phyloP scores from a whole-genome alignment of 2,329 filamentous ascomycete species.

The Colletotrichum liaoningense region DNA sequence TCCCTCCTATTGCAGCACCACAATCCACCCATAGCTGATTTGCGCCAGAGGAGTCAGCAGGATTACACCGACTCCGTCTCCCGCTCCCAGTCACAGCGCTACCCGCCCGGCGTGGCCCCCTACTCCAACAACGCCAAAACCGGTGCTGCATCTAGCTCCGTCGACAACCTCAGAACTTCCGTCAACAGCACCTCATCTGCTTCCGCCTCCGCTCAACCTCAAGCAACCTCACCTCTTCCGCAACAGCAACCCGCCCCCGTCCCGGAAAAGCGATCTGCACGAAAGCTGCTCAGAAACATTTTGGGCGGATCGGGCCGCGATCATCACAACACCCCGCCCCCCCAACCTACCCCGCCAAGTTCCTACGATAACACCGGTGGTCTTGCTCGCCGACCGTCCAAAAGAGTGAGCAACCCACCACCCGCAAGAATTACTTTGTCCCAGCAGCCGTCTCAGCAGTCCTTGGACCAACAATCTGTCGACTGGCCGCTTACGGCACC shows the following conservation, averaged over 20 bases:
- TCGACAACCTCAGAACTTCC: conserved; percentile 53
- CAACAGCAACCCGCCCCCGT: conserved; percentile 35
- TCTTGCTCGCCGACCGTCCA: conserved; percentile 66
- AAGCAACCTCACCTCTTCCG: conserved; percentile 35
- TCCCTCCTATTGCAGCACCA: conserved; percentile 37
- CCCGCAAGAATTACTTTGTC: conserved; percentile 55
- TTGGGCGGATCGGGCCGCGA: conserved; percentile 55
- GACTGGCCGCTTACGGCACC: conserved; percentile 48
- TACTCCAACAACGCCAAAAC: conserved; percentile 49
- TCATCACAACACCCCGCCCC: conserved; percentile 40
- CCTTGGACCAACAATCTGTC: conserved; percentile 46
- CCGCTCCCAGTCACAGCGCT: conserved; percentile 65
- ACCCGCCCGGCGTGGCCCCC: conserved; percentile 47
- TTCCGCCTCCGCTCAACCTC: neutral
- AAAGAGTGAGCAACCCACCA: conserved; percentile 64
- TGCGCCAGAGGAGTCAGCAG: conserved; percentile 49
- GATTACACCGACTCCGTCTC: conserved; percentile 62
- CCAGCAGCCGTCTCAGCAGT: conserved; percentile 47
- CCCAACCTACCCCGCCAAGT: conserved; percentile 41
- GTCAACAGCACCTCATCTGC: conserved; percentile 36
- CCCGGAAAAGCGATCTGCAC: conserved; percentile 60
- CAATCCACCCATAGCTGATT: conserved; percentile 44
- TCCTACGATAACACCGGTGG: conserved; percentile 62
- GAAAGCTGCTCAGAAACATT: conserved; percentile 66
- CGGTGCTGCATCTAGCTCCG: conserved; percentile 51